Conservation (phyloP, 306 rosid species). For the Chamaecrista fasciculata region DNA sequence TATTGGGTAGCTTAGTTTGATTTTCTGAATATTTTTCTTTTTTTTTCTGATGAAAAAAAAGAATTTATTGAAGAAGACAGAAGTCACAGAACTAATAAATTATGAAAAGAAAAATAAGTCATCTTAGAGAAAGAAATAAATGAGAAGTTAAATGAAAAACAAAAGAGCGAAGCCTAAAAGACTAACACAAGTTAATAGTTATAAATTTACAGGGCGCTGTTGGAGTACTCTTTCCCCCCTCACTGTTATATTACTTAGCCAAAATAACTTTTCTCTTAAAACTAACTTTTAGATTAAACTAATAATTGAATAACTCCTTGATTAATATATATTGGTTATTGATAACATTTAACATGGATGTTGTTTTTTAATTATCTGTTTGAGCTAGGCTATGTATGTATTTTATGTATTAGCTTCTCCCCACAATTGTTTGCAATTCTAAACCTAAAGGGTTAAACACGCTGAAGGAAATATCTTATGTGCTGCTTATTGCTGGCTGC, state of each 20-base stretch:
- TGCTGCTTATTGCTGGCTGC: constrained; percentile 11
- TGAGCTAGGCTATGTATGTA: neutral
- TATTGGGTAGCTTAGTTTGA: neutral
- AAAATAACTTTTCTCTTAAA: neutral
- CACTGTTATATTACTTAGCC: neutral
- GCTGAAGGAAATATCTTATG: neutral
- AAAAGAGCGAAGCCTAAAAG: too few relatives aligned
- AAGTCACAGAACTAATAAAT: too few relatives aligned
- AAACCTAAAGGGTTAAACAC: neutral
- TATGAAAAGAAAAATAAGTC: too few relatives aligned
- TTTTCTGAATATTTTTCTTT: too few relatives aligned
- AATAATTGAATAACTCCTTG: neutral
- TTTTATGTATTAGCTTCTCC: neutral
- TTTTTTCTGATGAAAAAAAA: too few relatives aligned
- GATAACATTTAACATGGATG: constrained; percentile 1
- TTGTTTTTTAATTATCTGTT: neutral
- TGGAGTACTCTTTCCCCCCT: neutral
- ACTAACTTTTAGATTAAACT: neutral
- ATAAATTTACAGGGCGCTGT: neutral
- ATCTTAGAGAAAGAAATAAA: too few relatives aligned
- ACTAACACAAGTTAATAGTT: too few relatives aligned
- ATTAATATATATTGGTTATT: neutral
- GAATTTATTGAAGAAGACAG: too few relatives aligned
- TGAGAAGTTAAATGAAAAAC: too few relatives aligned
- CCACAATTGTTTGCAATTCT: neutral